Base-by-base conservation (phyloP, 768 basidiomycete species). In the Lentinula sp. region DNA sequence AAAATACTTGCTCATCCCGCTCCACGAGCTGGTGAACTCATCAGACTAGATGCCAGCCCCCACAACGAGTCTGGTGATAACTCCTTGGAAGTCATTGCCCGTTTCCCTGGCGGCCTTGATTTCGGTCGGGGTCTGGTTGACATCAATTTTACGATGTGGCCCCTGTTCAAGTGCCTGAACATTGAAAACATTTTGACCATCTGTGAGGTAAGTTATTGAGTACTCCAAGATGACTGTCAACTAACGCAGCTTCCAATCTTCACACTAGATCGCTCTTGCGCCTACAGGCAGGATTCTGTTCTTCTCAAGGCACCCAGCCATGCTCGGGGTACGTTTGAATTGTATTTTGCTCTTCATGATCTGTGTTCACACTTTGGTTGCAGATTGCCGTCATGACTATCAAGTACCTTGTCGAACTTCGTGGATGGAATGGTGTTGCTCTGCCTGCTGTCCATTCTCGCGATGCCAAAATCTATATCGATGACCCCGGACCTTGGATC, bases 131-230 rank as follows among this genome's bases (percentile, higher is more conserved):
- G 94, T 0, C 78, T 96, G 52, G 91, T 95, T 37, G 93, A 95
- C 65, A 91, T 94, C 69, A 95, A 96, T 73, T 95, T 95, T 69
- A 94, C 93, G 42, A 91, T 97, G 84, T 98, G 94, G 93, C 95
- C 95, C 1, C 70, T 48, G 46, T 48, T 48, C 46, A 48, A 48
- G 21, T 48, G 46, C 46, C 46, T 48, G 46, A 48, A 48, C 46
- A 48, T 48, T 48, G 46, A 48, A 11, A 48, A 48, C 66, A 90
- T 98, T 63, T 75, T 98, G 62, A 94, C 92, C 6, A 88, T 93
- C 60, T 93, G 93, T 69, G 95, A 98, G 81, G 91, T 90, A 66
- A 4, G 71, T 62, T 43, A 31, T 45, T n/a, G 11, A 16, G 39
- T 39, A 51, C 15, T 32, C n/a, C 28, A 35, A 32, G 31, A 15